These are phyloP conservation scores for Bruguiera sexangula DNA, from an alignment of 345 rosid species.

Conservation along the genomic window DNA sequence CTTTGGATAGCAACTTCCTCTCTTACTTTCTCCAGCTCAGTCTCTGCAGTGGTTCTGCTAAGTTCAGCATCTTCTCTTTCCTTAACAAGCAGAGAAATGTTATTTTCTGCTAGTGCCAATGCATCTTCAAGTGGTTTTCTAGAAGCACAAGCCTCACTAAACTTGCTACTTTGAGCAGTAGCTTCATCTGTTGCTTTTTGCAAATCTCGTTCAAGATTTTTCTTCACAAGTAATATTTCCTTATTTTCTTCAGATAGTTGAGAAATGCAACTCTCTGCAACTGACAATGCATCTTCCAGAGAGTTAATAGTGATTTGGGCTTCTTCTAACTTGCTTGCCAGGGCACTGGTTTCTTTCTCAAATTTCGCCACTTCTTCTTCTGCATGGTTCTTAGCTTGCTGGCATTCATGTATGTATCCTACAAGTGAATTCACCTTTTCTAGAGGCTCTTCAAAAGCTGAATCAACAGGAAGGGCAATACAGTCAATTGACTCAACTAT, in stretches of 20 bases:
- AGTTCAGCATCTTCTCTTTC: conserved; percentile 72
- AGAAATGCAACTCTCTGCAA: conserved; percentile 45
- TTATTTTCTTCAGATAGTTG: conserved; percentile 51
- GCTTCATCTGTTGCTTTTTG: conserved; percentile 55
- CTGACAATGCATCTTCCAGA: conserved; percentile 51
- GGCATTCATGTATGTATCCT: conserved; percentile 50
- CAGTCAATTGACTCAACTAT: conserved; percentile 49
- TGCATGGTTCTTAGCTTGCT: conserved; percentile 41
- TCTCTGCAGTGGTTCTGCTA: conserved; percentile 44
- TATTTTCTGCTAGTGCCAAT: conserved; percentile 52
- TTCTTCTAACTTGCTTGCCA: conserved; percentile 50
- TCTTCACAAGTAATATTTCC: conserved; percentile 46
- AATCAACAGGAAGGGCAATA: conserved; percentile 46
- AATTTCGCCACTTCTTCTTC: conserved; percentile 50
- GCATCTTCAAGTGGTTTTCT: conserved; percentile 64
- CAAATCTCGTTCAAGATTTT: conserved; percentile 51
- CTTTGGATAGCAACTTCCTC: conserved; percentile 49
- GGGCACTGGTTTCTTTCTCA: conserved; percentile 42
- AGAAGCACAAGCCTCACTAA: conserved; percentile 46
- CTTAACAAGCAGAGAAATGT: conserved; percentile 44
- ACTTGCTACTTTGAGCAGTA: conserved; percentile 41
- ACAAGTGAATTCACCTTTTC: conserved; percentile 63
- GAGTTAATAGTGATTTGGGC: conserved; percentile 40
- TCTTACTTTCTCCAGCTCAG: conserved; percentile 52
- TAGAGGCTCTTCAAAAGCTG: conserved; percentile 45